These are phyloP conservation scores for Crucihimalaya himalaica DNA, from an alignment of 345 rosid genomes.

Conservation along the genomic window DNA sequence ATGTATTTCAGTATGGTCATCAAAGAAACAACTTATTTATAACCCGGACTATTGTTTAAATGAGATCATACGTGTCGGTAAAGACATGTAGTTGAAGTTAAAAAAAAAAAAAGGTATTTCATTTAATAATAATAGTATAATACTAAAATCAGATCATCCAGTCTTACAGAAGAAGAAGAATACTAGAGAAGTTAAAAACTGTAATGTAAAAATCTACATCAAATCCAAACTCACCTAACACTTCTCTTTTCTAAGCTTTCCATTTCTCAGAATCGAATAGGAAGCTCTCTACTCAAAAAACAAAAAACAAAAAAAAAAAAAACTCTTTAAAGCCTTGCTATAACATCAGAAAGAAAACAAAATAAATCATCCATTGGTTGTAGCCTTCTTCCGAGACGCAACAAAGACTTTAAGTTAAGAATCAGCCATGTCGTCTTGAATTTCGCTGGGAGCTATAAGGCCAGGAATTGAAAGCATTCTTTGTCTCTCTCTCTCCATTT, in stretches of 20 bases:
- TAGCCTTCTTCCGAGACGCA: background rate
- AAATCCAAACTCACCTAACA: background rate
- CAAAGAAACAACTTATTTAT: no score
- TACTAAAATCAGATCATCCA: no score
- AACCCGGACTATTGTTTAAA: no score
- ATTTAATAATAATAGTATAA: no score
- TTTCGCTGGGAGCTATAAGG: conserved; percentile 71
- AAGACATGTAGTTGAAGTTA: no score
- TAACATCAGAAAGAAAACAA: no score
- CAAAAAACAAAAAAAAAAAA: background rate
- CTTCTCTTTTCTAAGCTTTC: background rate
- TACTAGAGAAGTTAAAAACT: background rate
- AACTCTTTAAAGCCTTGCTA: no score
- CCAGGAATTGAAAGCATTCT: conserved; percentile 79
- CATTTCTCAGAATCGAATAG: background rate
- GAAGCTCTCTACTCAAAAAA: background rate
- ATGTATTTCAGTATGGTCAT: no score
- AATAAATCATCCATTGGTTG: background rate
- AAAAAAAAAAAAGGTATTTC: no score
- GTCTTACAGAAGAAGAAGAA: background rate
- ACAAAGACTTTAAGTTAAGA: conserved; percentile 8
- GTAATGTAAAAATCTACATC: background rate
- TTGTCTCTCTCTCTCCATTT: conserved; percentile 60
- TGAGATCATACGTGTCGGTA: no score
- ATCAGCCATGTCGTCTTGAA: conserved; percentile 76